phyloP scores from a whole-genome alignment of 2,329 filamentous ascomycete species.

The Neospermospora avenae region DNA sequence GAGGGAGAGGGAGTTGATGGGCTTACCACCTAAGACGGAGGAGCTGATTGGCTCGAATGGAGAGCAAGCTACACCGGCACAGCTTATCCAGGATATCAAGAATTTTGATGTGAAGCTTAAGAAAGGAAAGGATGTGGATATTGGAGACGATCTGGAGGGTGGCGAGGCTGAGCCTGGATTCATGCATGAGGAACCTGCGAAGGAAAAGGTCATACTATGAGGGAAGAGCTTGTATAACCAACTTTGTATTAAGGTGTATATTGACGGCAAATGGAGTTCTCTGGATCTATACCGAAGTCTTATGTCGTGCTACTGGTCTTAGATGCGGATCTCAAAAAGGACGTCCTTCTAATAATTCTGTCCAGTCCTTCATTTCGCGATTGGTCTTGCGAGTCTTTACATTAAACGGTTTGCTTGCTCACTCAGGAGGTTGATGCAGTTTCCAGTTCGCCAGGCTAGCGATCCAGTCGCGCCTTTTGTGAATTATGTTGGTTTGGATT shows the following conservation, averaged over 20 bases:
- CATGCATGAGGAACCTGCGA: slow-evolving; percentile 37
- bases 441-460: too few relatives aligned
- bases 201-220: slow-evolving; percentile 27
- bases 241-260: slow-evolving; percentile 10
- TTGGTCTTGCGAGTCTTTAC: too few relatives aligned
- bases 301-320: neutral
- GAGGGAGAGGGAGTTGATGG: slow-evolving; percentile 60
- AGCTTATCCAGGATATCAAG: slow-evolving; percentile 37
- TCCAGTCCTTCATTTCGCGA: too few relatives aligned
- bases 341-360: too few relatives aligned
- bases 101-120: slow-evolving; percentile 45
- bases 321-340: neutral
- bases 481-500: too few relatives aligned
- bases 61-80: slow-evolving; percentile 34
- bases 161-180: slow-evolving; percentile 37
- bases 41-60: slow-evolving; percentile 38
- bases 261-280: neutral
- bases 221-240: neutral
- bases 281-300: neutral
- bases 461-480: too few relatives aligned
- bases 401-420: too few relatives aligned
- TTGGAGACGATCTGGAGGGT: slow-evolving; percentile 41
- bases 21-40: slow-evolving; percentile 52
- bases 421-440: too few relatives aligned
- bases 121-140: slow-evolving; percentile 34